phyloP scores from a whole-genome alignment of 352 stramenopile species.

The Phytophthora foliorum region DNA sequence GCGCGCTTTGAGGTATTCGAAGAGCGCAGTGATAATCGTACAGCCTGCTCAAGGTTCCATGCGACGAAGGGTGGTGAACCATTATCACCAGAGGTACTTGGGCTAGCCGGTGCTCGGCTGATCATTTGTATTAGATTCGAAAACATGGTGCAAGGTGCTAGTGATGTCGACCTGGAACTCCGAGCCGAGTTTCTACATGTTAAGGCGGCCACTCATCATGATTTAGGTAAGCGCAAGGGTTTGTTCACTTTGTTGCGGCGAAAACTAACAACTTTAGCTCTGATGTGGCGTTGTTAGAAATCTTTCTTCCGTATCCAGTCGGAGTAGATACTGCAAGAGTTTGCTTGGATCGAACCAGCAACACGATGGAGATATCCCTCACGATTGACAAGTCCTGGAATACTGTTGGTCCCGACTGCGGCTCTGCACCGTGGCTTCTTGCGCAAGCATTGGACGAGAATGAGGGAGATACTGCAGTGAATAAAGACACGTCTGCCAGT shows the following conservation, averaged over 20 bases:
- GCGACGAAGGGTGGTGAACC: slow-evolving; percentile 47
- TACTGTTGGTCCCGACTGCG: slow-evolving; percentile 47
- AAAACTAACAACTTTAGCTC: background rate
- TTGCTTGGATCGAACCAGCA: slow-evolving; percentile 42
- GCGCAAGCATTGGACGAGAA: slow-evolving; percentile 55
- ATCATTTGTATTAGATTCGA: slow-evolving; percentile 54
- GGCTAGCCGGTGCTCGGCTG: slow-evolving; percentile 43
- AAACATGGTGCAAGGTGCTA: slow-evolving; percentile 32
- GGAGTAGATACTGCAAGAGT: slow-evolving; percentile 41
- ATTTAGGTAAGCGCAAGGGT: slow-evolving; percentile 51
- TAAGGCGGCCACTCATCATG: slow-evolving; percentile 55
- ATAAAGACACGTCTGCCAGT: background rate
- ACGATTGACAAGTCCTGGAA: slow-evolving; percentile 70
- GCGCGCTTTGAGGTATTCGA: slow-evolving; percentile 56
- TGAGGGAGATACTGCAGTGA: background rate
- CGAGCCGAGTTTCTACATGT: slow-evolving; percentile 58
- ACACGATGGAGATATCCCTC: slow-evolving; percentile 48
- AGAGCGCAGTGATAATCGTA: slow-evolving; percentile 23
- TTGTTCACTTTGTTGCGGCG: background rate
- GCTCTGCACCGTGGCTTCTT: slow-evolving; percentile 77
- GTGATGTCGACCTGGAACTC: slow-evolving; percentile 62
- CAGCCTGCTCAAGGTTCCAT: slow-evolving; percentile 42
- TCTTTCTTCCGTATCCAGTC: slow-evolving; percentile 80
- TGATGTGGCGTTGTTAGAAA: slow-evolving; percentile 27
- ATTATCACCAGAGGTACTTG: slow-evolving; percentile 57